Percentiles rank a stretch among this genome's conserved stretches.
Conservation (phyloP, 2,329 filamentous ascomycete genomes). For the Hawksworthiomyces lignivorus region DNA sequence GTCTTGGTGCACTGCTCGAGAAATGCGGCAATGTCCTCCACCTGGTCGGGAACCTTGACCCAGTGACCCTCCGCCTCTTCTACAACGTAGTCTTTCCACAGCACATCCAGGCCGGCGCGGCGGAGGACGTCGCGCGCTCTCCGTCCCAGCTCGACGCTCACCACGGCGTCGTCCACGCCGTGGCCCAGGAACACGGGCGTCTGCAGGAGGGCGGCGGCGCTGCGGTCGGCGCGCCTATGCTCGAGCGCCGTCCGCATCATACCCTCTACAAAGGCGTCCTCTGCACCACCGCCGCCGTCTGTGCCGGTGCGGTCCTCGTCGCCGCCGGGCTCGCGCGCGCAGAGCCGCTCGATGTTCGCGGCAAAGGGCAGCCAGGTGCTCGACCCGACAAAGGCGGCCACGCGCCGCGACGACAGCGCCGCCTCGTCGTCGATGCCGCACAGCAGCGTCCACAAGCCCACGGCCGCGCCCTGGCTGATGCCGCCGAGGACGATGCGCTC, state of each 20-base stretch:
- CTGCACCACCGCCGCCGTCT: neutral
- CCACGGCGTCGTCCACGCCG: slow-evolving; percentile 11
- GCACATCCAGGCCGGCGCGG: neutral
- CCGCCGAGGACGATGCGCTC: slow-evolving; percentile 32
- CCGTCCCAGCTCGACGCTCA: slow-evolving; percentile 6
- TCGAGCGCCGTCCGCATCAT: neutral
- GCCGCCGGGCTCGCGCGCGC: neutral
- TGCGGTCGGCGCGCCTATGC: neutral
- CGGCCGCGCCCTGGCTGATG: slow-evolving; percentile 39
- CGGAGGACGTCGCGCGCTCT: neutral
- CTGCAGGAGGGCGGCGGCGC: neutral
- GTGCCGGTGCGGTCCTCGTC: neutral
- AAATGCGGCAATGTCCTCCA: slow-evolving; percentile 6
- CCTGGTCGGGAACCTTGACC: slow-evolving; percentile 10
- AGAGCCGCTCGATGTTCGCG: neutral
- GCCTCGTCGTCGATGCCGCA: too few species aligned
- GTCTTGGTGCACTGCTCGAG: too few species aligned
- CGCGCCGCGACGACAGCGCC: slow-evolving; percentile 4
- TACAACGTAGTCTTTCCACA: slow-evolving; percentile 9
- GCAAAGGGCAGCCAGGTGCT: slow-evolving; percentile 12
- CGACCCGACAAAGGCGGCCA: slow-evolving; percentile 6
- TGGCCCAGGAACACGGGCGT: slow-evolving; percentile 11
- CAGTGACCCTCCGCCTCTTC: slow-evolving; percentile 12
- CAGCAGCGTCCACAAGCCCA: slow-evolving; percentile 27
- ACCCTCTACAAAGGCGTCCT: neutral